Conservation (phyloP, 2,329 filamentous ascomycete species). For the Pseudocercospora eumusae region DNA sequence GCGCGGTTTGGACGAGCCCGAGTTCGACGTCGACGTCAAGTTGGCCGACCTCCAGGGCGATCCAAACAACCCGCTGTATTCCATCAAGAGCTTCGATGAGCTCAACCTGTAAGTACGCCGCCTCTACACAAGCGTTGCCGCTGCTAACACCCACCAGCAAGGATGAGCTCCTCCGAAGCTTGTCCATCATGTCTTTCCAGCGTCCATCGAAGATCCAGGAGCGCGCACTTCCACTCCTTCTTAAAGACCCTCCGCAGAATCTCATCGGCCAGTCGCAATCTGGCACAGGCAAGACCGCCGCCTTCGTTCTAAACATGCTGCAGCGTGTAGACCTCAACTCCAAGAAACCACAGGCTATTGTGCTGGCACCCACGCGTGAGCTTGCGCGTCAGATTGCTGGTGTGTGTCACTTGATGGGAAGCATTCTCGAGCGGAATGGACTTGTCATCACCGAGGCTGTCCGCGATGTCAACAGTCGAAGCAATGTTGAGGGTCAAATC, state of each 20-base stretch:
- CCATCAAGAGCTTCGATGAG: slow-evolving; percentile 79
- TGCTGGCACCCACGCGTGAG: slow-evolving; percentile 90
- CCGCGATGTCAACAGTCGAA: slow-evolving; percentile 71
- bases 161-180: slow-evolving; percentile 70
- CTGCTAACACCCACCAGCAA: slow-evolving; percentile 44
- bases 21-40: slow-evolving; percentile 89
- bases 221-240: slow-evolving; percentile 84
- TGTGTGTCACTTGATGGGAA: slow-evolving; percentile 80
- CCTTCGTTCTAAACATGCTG: slow-evolving; percentile 90
- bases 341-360: slow-evolving; percentile 77
- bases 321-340: slow-evolving; percentile 76
- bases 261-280: slow-evolving; percentile 99
- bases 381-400: slow-evolving; percentile 90
- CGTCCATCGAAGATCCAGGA: slow-evolving; percentile 99
- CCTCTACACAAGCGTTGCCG: neutral
- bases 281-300: slow-evolving; percentile 95
- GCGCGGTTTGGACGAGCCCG: slow-evolving; percentile 63
- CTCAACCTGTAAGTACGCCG: slow-evolving; percentile 73
- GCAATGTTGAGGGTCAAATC: slow-evolving; percentile 72
- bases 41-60: slow-evolving; percentile 86
- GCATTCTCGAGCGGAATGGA: slow-evolving; percentile 66
- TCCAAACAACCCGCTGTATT: slow-evolving; percentile 82
- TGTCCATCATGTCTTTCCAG: slow-evolving; percentile 80
- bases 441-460: slow-evolving; percentile 80
- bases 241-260: slow-evolving; percentile 82